Evolutionary conservation across 225 moss, liverwort and hornwort genomes (phyloP), one percentile per base, ranked within the genome.

Genomic region (Rhytidiadelphus loreus): DNA sequence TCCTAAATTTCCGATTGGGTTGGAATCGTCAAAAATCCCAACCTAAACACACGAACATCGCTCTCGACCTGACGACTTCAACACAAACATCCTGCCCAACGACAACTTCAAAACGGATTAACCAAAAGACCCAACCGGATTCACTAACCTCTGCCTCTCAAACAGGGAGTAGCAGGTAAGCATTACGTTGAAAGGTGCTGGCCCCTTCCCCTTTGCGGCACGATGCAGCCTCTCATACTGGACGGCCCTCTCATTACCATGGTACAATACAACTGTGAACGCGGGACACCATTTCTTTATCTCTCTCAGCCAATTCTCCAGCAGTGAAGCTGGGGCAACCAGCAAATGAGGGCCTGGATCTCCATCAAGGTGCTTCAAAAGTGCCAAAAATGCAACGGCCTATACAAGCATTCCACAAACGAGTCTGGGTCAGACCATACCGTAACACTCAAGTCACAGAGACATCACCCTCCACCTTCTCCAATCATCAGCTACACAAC

Each of bases 261-360:
- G 98, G 85, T 97, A 98, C 89, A 98, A 89, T 15, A 98, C 93
- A 35, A 98, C 98, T 83, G 94, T 94, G 85, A 98, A 97, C 29
- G 98, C 95, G 55, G 98, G 98, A 90, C 98, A 97, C 98, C 98
- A 98, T 87, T 96, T 97, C 80, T 90, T 94, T 26, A 98, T 96
- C 88, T 98, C 98, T 19, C 98, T 92, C 81, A 92, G 94, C 98
- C 98, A 98, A 78, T 98, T 98, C 66, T 97, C 98, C 87, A 98
- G 90, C 39, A 98, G 86, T 62, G 98, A 98, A 50, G 98, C 97
- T 66, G 98, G 98, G 53, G 95, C 95, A 35, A 98, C 97, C 21
- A 98, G 93, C 92, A 98, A 93, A 93, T 98, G 98, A 86, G 98
- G 96, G 60, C 97, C 97, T 9, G 94, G 93, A 81, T 98, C 98